Percentiles rank a stretch among this genome's conserved stretches.
Conservation (phyloP, 2,329 filamentous ascomycete genomes). For the Beauveria pseudobassiana region DNA sequence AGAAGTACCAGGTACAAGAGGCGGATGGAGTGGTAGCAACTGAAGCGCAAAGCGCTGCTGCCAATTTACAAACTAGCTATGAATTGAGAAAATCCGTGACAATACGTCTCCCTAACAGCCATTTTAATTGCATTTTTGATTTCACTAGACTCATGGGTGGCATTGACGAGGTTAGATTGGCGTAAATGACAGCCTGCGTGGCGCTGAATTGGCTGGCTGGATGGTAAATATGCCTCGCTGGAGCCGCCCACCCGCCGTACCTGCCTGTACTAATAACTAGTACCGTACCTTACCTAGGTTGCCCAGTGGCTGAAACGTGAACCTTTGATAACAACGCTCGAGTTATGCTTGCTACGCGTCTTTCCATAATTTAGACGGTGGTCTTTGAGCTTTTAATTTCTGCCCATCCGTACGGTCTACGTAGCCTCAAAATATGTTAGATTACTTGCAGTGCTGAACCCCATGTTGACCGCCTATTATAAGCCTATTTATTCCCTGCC, state of each 20-base stretch:
- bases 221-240: neutral
- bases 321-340: neutral
- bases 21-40: neutral
- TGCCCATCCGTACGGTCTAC: neutral
- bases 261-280: too few species aligned
- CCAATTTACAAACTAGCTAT: neutral
- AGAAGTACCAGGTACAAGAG: constrained; percentile 1
- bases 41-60: too few species aligned
- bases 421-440: too few species aligned
- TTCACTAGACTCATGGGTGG: neutral
- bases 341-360: neutral
- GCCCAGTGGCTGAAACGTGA: neutral
- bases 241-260: neutral
- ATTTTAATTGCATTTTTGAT: neutral
- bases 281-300: too few species aligned
- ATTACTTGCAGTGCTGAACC: neutral
- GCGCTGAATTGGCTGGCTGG: neutral
- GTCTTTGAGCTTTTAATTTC: neutral
- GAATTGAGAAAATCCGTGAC: too few species aligned
- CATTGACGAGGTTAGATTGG: neutral
- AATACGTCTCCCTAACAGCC: neutral
- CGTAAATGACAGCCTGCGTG: neutral
- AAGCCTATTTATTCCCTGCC: neutral
- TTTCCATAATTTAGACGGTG: neutral
- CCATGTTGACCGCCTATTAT: neutral